Evolutionary conservation across 169 alveolate species (phyloP).

Genomic region (Plasmodium sp.): DNA sequence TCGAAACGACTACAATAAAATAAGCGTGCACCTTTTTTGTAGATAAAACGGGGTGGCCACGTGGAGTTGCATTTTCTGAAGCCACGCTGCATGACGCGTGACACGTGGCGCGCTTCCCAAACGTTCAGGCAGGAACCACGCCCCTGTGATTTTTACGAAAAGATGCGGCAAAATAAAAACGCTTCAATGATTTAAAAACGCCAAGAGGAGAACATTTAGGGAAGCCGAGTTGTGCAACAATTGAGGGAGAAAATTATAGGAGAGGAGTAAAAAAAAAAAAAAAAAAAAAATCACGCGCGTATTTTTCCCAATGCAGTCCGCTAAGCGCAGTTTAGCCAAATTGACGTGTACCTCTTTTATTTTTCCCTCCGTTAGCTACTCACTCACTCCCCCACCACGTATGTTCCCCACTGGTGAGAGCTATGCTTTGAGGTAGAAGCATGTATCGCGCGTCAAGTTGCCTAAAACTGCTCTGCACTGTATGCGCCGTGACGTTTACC

Average conservation of each 20-base stretch:
- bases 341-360: neutral
- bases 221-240: neutral
- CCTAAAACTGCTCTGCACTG: neutral
- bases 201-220: neutral
- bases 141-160: neutral
- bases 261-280: neutral
- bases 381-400: neutral
- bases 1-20: neutral
- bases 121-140: neutral
- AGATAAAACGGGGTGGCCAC: neutral
- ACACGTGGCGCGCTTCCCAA: neutral
- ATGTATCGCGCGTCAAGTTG: conserved; percentile 16
- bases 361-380: neutral
- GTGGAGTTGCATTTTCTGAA: neutral
- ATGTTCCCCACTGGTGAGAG: neutral
- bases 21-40: neutral
- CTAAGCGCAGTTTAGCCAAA: neutral
- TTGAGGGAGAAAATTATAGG: neutral
- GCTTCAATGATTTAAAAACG: neutral
- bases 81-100: neutral
- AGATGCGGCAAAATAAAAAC: neutral
- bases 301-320: neutral
- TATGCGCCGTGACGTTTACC: conserved; percentile 1
- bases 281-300: neutral
- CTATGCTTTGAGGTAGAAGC: conserved; percentile 34